These are phyloP conservation scores for Dactylellina sp. DNA, from an alignment of 2,329 filamentous ascomycete genomes.

Conservation along the genomic window DNA sequence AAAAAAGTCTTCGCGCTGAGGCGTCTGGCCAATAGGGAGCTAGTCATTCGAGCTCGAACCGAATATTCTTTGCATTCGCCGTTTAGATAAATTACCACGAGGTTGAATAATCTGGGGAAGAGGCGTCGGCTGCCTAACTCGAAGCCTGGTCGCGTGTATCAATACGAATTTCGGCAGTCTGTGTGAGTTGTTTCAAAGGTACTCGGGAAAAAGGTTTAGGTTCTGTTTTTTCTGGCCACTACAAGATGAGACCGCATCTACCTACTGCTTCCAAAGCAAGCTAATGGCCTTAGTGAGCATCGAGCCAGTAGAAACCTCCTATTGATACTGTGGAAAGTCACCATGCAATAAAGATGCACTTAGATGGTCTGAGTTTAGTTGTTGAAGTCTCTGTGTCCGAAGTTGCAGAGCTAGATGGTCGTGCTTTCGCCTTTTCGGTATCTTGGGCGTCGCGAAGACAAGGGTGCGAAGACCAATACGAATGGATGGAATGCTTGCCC, in stretches of 20 bases:
- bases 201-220: not conserved
- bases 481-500: constrained; percentile 14
- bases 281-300: not conserved
- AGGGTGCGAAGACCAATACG: constrained; percentile 8
- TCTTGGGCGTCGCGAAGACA: constrained; percentile 1
- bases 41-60: constrained; percentile 11
- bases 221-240: constrained; percentile 9
- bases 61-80: constrained; percentile 47
- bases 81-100: constrained; percentile 46
- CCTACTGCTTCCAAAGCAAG: constrained; percentile 29
- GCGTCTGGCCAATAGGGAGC: constrained; percentile 32
- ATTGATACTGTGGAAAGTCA: not conserved
- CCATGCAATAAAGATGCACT: constrained; percentile 24
- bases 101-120: constrained; percentile 56
- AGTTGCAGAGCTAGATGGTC: not conserved
- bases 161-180: constrained; percentile 15
- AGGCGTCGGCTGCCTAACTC: constrained; percentile 55
- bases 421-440: constrained; percentile 10
- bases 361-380: constrained; percentile 19
- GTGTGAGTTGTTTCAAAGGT: not conserved
- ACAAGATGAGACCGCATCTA: constrained; percentile 37
- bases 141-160: constrained; percentile 49
- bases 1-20: constrained; percentile 7
- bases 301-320: not conserved
- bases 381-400: not conserved